Evolutionary conservation across 2,329 filamentous ascomycete species (phyloP), one percentile per base, ranked within the genome.

Genomic region (Fusarium tanahbumbuense): DNA sequence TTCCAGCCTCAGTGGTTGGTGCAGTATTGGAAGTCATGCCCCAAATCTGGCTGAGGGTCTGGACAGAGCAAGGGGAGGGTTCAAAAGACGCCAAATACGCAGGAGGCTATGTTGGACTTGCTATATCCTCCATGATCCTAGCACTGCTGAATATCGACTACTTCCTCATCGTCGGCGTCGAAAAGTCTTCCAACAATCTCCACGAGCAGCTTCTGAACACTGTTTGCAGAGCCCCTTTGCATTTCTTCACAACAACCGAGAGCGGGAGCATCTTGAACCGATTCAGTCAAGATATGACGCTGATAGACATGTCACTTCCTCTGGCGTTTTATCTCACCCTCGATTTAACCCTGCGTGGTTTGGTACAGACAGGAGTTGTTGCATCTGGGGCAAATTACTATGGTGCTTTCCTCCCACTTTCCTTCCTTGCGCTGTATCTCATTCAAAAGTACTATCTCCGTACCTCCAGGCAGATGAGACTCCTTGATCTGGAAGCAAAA

Each of bases 391-490:
- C 72, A 6, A 70, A 41, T 9, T 74, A 75, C 46, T 68, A 81
- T 2, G 81, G 79, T 1, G 79, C 81, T 7, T 78, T 79, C 8
- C 79, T 85, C 50, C 84, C 84, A 0, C 60, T 82, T 3, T 78
- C 82, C 4, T 72, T 85, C 23, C 57, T 79, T 10, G 75, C 78
- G 1, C 66, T 84, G 1, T 86, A 83, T 61, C 49, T 81, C 2
- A 76, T 87, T 8, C 84, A 86, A 56, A 83, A 81, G 53, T 79
- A 82, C 60, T 88, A 87, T 68, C 78, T 88, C 5, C 80, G 83
- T 2, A 87, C 86, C 1, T 87, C 85, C 0, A 81, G 85, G 0
- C 85, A 87, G 68, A 73, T 88, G 27, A 80, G 86, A 15, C 80
- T 85, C 9, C 76, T 87, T 3, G 86, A 88, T 52, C 75, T 88